phyloP scores from a whole-genome alignment of 140 eudicot genomes.

The Oenanthe javanica region DNA sequence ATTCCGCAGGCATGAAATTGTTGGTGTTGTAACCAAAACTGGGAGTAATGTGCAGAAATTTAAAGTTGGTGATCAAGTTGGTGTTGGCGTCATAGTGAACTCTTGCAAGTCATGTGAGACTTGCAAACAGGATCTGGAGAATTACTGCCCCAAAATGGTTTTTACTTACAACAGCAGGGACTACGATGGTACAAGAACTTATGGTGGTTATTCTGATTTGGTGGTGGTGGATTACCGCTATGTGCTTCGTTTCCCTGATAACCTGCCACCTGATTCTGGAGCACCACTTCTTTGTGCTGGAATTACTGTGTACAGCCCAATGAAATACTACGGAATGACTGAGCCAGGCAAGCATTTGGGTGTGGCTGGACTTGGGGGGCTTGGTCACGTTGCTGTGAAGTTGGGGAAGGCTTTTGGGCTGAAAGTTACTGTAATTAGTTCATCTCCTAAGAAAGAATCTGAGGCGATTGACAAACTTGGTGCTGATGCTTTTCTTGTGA shows the following conservation, averaged over 20 bases:
- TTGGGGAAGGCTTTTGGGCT: slow-evolving; percentile 40
- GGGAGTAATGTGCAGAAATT: slow-evolving; percentile 29
- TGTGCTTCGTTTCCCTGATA: slow-evolving; percentile 30
- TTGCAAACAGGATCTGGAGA: slow-evolving; percentile 32
- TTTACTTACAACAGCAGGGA: slow-evolving; percentile 22
- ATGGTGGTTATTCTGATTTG: slow-evolving; percentile 34
- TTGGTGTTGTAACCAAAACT: slow-evolving; percentile 27
- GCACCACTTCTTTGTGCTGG: slow-evolving; percentile 44
- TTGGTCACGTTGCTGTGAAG: slow-evolving; percentile 45
- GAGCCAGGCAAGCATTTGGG: slow-evolving; percentile 31
- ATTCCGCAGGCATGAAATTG: slow-evolving; percentile 37
- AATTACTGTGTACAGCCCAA: slow-evolving; percentile 36
- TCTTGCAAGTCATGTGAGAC: slow-evolving; percentile 26
- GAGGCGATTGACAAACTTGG: slow-evolving; percentile 32
- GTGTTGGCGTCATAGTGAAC: slow-evolving; percentile 34
- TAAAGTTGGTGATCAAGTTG: slow-evolving; percentile 36
- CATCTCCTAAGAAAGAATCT: slow-evolving; percentile 25
- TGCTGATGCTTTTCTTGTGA: slow-evolving; percentile 32
- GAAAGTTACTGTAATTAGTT: slow-evolving; percentile 40
- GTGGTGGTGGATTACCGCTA: slow-evolving; percentile 28
- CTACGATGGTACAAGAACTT: slow-evolving; percentile 28
- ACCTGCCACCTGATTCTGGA: slow-evolving; percentile 27
- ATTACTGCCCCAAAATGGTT: slow-evolving; percentile 24
- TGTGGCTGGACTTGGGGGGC: slow-evolving; percentile 36
- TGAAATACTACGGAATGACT: slow-evolving; percentile 30